phyloP scores from a whole-genome alignment of 345 rosid species.

The Jatropha curcas region DNA sequence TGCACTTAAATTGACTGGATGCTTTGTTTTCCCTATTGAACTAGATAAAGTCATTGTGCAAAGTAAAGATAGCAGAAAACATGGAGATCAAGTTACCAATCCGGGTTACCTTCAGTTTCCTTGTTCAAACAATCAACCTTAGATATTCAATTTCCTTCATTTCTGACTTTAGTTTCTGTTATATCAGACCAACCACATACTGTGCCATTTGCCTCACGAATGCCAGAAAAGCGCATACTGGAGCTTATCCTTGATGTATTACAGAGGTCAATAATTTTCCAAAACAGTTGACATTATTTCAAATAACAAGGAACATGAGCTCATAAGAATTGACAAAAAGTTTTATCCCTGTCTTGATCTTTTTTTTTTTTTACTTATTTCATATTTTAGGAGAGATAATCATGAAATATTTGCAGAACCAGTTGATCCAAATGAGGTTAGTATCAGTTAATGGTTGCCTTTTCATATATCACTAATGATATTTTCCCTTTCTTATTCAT shows the following conservation, averaged over 20 bases:
- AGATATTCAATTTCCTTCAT: conserved; percentile 3
- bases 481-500: conserved; percentile 8
- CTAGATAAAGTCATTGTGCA: conserved; percentile 27
- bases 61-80: conserved; percentile 6
- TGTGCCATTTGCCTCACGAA: conserved; percentile 18
- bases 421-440: conserved; percentile 58
- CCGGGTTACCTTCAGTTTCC: conserved; percentile 26
- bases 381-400: conserved; percentile 51
- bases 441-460: conserved; percentile 15
- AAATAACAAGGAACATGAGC: not conserved
- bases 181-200: conserved; percentile 34
- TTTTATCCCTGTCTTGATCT: not conserved
- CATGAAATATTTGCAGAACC: conserved; percentile 67
- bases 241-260: conserved; percentile 49
- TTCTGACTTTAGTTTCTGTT: conserved; percentile 19
- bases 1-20: not conserved
- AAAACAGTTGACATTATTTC: not conserved
- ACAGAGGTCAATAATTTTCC: conserved; percentile 47
- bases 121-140: conserved; percentile 7
- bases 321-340: not conserved
- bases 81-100: conserved; percentile 19
- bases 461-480: conserved; percentile 3
- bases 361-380: conserved; percentile 7
- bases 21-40: conserved; percentile 6
- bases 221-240: conserved; percentile 49